Conservation (phyloP, 2,329 filamentous ascomycete species). For the Monosporascus cannonballus region DNA sequence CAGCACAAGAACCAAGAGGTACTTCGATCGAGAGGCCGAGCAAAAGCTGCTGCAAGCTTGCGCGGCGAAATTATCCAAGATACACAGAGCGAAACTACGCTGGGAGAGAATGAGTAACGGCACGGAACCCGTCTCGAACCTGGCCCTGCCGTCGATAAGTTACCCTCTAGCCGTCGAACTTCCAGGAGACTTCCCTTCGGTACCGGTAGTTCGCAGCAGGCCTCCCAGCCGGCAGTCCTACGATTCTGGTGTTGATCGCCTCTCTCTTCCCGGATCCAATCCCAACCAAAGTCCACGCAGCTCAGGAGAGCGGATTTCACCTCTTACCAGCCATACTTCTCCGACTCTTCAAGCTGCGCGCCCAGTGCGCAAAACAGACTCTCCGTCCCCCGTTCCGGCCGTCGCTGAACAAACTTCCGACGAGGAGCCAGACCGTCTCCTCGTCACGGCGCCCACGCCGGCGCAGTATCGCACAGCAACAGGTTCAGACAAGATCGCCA, state of each 20-base stretch:
- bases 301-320: conserved; percentile 41
- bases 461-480: conserved; percentile 50
- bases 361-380: conserved; percentile 15
- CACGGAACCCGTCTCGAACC: conserved; percentile 38
- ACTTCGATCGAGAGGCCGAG: conserved; percentile 67
- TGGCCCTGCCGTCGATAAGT: conserved; percentile 31
- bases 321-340: conserved; percentile 25
- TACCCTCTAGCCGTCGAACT: conserved; percentile 51
- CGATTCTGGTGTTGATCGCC: conserved; percentile 47
- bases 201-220: conserved; percentile 28
- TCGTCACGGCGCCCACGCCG: conserved; percentile 52
- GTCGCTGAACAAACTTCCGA: conserved; percentile 18
- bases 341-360: conserved; percentile 26
- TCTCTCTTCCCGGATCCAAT: conserved; percentile 32
- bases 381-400: conserved; percentile 11
- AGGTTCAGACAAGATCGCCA: conserved; percentile 63
- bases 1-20: conserved; percentile 82
- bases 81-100: conserved; percentile 68
- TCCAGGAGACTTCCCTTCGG: conserved; percentile 46
- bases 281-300: conserved; percentile 39
- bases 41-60: conserved; percentile 72
- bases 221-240: conserved; percentile 47
- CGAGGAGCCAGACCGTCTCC: conserved; percentile 46
- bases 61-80: conserved; percentile 75
- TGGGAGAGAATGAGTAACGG: conserved; percentile 46